Evolutionary conservation across 805 yeast genomes (phyloP).

Genomic region (Wickerhamiella lipophila): DNA sequence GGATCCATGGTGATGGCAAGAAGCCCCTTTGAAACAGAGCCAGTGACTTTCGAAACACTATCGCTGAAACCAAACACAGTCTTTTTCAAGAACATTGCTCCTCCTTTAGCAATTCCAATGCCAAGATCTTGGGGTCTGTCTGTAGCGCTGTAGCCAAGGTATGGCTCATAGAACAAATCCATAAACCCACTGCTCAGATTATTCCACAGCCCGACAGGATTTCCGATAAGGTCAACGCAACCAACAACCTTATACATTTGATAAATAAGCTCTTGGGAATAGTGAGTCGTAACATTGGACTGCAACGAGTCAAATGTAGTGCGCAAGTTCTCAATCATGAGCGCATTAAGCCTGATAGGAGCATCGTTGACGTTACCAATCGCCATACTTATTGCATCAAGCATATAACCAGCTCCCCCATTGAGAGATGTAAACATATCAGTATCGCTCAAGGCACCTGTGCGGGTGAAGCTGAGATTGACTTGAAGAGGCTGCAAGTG

Average conservation of each 20-base stretch:
- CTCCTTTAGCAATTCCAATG: slow-evolving; percentile 91
- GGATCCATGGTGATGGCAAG: slow-evolving; percentile 82
- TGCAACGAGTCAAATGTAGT: slow-evolving; percentile 66
- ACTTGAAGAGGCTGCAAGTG: slow-evolving; percentile 86
- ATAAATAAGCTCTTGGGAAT: slow-evolving; percentile 80
- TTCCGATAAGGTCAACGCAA: slow-evolving; percentile 90
- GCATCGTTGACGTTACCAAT: slow-evolving; percentile 96
- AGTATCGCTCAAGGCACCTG: slow-evolving; percentile 44
- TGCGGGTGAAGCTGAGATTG: slow-evolving; percentile 78
- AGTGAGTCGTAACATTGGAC: slow-evolving; percentile 67
- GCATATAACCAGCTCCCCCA: slow-evolving; percentile 35
- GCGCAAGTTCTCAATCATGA: slow-evolving; percentile 76
- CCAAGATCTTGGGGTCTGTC: slow-evolving; percentile 96
- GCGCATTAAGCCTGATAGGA: slow-evolving; percentile 76
- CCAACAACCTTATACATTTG: slow-evolving; percentile 89
- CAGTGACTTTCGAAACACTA: slow-evolving; percentile 83
- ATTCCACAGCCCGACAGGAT: slow-evolving; percentile 93
- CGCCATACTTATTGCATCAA: slow-evolving; percentile 88
- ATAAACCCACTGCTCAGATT: slow-evolving; percentile 87
- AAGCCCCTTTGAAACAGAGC: slow-evolving; percentile 87
- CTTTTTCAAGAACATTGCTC: slow-evolving; percentile 83
- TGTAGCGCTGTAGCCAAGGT: slow-evolving; percentile 84
- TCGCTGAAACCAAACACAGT: slow-evolving; percentile 92
- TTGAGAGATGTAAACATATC: slow-evolving; percentile 36
- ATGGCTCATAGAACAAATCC: slow-evolving; percentile 95